Percentiles rank a stretch among this genome's conserved stretches.
Conservation (phyloP, 805 yeast species). For the Ogataea salicorniae region DNA sequence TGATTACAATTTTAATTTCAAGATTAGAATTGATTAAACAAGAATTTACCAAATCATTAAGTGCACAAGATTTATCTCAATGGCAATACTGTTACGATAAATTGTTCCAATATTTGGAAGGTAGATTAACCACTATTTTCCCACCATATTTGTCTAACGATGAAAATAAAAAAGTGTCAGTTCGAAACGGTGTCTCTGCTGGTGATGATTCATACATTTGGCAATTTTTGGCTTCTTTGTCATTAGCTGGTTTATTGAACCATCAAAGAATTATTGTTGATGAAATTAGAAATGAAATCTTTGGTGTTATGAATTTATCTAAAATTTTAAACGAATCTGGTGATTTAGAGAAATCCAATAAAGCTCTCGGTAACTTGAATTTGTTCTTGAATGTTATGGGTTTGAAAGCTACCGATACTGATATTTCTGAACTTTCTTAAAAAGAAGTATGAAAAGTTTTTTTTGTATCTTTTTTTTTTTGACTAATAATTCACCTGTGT, state of each 20-base stretch:
- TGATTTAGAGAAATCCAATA: slow-evolving; percentile 47
- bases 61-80: slow-evolving; percentile 51
- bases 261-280: slow-evolving; percentile 94
- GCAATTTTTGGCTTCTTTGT: slow-evolving; percentile 94
- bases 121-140: slow-evolving; percentile 71
- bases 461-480: neutral
- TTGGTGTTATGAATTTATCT: slow-evolving; percentile 78
- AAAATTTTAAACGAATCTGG: slow-evolving; percentile 37
- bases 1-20: slow-evolving; percentile 84
- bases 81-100: slow-evolving; percentile 84
- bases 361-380: slow-evolving; percentile 68
- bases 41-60: slow-evolving; percentile 48
- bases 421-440: slow-evolving; percentile 66
- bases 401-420: slow-evolving; percentile 82
- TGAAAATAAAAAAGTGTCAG: slow-evolving; percentile 29
- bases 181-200: slow-evolving; percentile 10
- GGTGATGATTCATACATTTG: slow-evolving; percentile 84
- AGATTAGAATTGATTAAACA: slow-evolving; percentile 90
- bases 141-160: slow-evolving; percentile 53
- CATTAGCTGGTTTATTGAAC: slow-evolving; percentile 82
- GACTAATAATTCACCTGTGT: neutral
- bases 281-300: slow-evolving; percentile 88
- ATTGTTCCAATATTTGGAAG: slow-evolving; percentile 73
- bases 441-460: neutral
- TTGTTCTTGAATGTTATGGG: slow-evolving; percentile 96